These are phyloP conservation scores for Fraxinus velutina DNA, from an alignment of 305 asterid genomes.

Conservation along the genomic window DNA sequence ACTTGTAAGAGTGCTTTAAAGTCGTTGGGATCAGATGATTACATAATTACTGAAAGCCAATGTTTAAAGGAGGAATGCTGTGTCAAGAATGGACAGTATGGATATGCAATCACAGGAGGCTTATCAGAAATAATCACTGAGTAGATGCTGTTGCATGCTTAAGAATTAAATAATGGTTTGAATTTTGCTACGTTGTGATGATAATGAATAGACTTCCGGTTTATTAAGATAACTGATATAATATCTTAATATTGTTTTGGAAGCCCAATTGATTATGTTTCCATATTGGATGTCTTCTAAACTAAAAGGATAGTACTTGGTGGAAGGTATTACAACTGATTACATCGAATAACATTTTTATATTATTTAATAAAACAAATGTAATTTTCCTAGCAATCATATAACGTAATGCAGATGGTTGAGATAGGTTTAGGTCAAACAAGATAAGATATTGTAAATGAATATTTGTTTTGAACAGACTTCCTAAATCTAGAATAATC, in stretches of 20 bases:
- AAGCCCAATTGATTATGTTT: background rate
- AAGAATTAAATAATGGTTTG: background rate
- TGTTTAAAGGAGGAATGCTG: conserved; percentile 46
- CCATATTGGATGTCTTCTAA: background rate
- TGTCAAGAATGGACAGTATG: conserved; percentile 29
- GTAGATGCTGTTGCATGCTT: conserved; percentile 13
- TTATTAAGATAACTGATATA: background rate
- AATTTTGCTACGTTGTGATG: background rate
- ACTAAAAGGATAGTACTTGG: background rate
- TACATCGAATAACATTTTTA: no score
- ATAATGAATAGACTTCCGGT: background rate
- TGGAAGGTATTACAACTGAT: background rate
- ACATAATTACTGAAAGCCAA: background rate
- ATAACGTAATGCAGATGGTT: background rate
- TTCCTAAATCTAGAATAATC: background rate
- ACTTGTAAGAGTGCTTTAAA: conserved; percentile 25
- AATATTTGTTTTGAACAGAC: no score
- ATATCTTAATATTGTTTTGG: background rate
- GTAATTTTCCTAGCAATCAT: background rate
- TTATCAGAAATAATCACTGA: conserved; percentile 46
- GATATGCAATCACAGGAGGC: conserved; percentile 33
- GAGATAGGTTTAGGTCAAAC: background rate
- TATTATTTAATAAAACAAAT: background rate
- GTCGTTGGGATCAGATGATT: conserved; percentile 41
- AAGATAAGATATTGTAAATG: background rate